Percentiles rank a stretch among this genome's conserved stretches.
Evolutionary conservation across 768 basidiomycete genomes (phyloP).

Genomic region (Suillus decipiens): DNA sequence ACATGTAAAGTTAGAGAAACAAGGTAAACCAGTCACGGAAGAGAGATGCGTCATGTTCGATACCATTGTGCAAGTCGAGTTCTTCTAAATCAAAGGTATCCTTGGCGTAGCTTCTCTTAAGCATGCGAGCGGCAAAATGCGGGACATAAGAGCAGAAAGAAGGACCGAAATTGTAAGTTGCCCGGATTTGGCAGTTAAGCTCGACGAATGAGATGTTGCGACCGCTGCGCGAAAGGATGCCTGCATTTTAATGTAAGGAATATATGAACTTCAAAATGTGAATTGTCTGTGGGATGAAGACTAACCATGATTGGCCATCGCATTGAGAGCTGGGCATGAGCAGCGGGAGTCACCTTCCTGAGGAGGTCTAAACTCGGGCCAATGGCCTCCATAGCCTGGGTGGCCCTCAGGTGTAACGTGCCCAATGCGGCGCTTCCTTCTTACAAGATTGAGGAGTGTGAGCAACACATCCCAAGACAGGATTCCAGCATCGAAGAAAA

Average conservation of each 20-base stretch:
- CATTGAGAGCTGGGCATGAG: conserved; percentile 76
- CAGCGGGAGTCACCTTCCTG: conserved; percentile 66
- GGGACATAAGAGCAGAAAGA: conserved; percentile 71
- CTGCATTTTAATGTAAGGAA: conserved; percentile 14
- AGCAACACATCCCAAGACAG: conserved; percentile 55
- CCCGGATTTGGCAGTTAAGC: conserved; percentile 42
- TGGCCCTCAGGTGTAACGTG: conserved; percentile 55
- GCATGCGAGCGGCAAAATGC: conserved; percentile 55
- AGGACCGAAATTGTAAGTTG: conserved; percentile 70
- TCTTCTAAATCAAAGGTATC: conserved; percentile 69
- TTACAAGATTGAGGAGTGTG: conserved; percentile 51
- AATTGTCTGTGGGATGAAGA: neutral
- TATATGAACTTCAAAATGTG: neutral
- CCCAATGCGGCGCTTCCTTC: conserved; percentile 47
- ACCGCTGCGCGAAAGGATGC: conserved; percentile 62
- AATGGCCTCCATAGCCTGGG: conserved; percentile 62
- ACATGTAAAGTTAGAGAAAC: neutral
- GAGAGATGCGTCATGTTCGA: conserved; percentile 38
- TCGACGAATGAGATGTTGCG: conserved; percentile 63
- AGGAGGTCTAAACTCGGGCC: conserved; percentile 68
- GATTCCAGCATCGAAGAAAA: conserved; percentile 26
- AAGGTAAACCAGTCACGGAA: conserved; percentile 27
- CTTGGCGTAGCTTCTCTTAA: conserved; percentile 54
- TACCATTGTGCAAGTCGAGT: conserved; percentile 69
- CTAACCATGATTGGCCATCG: conserved; percentile 83